These are phyloP conservation scores for Claviceps paspali DNA, from an alignment of 2,329 filamentous ascomycete species.

Conservation along the genomic window DNA sequence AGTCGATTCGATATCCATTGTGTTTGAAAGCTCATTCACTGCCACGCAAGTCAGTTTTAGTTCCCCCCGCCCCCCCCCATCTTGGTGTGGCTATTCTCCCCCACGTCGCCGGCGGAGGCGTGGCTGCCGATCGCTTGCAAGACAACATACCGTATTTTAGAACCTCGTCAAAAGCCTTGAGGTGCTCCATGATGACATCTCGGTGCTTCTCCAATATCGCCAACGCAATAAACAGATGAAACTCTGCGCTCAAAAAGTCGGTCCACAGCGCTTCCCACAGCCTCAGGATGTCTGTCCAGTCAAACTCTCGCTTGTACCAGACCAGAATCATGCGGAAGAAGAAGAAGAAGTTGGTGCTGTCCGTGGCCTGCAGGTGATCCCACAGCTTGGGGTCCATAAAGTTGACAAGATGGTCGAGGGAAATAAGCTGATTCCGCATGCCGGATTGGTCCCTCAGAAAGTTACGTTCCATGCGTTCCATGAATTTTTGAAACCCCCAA, in stretches of 20 bases:
- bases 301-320: slow-evolving; percentile 97
- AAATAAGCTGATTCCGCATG: slow-evolving; percentile 82
- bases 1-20: slow-evolving; percentile 78
- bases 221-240: slow-evolving; percentile 86
- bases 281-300: slow-evolving; percentile 71
- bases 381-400: slow-evolving; percentile 95
- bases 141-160: slow-evolving; percentile 72
- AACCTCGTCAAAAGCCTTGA: slow-evolving; percentile 91
- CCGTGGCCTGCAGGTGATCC: slow-evolving; percentile 71
- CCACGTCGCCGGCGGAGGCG: too few species aligned
- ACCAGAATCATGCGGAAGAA: slow-evolving; percentile 98
- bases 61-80: background rate
- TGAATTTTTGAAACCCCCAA: slow-evolving; percentile 91
- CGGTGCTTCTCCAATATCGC: slow-evolving; percentile 91
- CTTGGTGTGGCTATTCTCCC: too few species aligned
- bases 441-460: slow-evolving; percentile 91
- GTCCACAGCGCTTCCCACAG: slow-evolving; percentile 95
- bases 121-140: too few species aligned
- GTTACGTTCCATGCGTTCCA: slow-evolving; percentile 96
- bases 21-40: slow-evolving; percentile 92
- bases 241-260: slow-evolving; percentile 74
- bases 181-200: slow-evolving; percentile 89
- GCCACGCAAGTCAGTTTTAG: background rate
- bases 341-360: slow-evolving; percentile 99
- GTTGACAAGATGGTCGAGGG: slow-evolving; percentile 86